These are phyloP conservation scores for Rhynchosporium graminicola DNA, from an alignment of 2,329 filamentous ascomycete species.

Conservation along the genomic window DNA sequence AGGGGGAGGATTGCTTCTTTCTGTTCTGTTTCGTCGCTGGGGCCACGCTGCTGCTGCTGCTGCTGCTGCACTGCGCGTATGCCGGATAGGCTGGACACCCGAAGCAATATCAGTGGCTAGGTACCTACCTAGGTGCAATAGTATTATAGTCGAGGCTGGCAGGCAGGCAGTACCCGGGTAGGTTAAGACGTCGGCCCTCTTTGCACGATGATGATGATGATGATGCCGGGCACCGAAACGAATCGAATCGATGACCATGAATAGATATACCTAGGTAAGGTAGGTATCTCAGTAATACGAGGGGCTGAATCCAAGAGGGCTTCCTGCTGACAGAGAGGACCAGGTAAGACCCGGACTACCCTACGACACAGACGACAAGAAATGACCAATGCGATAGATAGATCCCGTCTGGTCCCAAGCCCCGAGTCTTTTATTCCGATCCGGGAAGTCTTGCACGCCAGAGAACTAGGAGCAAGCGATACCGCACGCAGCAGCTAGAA, in stretches of 20 bases:
- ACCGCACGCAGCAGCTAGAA: constrained; percentile 2
- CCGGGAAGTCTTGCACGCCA: constrained; percentile 4
- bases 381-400: constrained; percentile 5
- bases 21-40: not conserved
- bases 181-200: not conserved
- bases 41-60: not conserved
- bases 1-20: constrained; percentile 2
- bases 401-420: constrained; percentile 5
- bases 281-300: constrained; percentile 13
- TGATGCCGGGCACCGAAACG: not conserved
- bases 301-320: not conserved
- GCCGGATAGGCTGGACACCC: constrained; percentile 24
- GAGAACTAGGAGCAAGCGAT: constrained; percentile 10
- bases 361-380: not conserved
- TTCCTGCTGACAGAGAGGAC: constrained; percentile 9
- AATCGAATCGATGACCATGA: constrained; percentile 1
- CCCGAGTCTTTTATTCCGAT: constrained; percentile 4
- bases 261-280: not conserved
- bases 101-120: constrained; percentile 21
- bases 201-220: constrained; percentile 9
- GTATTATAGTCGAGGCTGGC: not conserved
- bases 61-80: constrained; percentile 5
- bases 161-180: not conserved
- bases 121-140: no score
- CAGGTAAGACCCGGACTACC: constrained; percentile 8